These are phyloP conservation scores for Debaryomycetaceae sp. DNA, from an alignment of 1,139 yeast genomes.

Conservation along the genomic window DNA sequence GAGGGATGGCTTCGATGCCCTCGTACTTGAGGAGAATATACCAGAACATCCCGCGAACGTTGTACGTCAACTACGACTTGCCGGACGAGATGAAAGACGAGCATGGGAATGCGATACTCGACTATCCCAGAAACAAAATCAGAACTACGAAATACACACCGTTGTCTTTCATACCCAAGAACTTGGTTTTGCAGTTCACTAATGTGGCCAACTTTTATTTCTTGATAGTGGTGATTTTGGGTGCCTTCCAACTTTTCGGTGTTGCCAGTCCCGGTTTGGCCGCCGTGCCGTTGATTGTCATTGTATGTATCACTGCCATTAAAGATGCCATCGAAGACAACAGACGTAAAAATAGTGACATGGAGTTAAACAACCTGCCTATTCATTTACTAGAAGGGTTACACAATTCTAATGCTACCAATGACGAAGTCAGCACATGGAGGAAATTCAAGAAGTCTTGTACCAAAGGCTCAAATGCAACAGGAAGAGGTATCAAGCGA, in stretches of 20 bases:
- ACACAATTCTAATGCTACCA: constrained; percentile 73
- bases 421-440: constrained; percentile 62
- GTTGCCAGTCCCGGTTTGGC: constrained; percentile 86
- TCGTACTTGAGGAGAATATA: constrained; percentile 34
- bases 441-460: constrained; percentile 55
- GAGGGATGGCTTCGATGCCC: constrained; percentile 35
- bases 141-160: constrained; percentile 97
- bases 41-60: constrained; percentile 30
- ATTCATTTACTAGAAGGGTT: constrained; percentile 74
- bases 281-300: constrained; percentile 91
- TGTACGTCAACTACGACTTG: constrained; percentile 36
- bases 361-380: constrained; percentile 82
- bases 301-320: constrained; percentile 81
- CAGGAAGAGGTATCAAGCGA: constrained; percentile 20
- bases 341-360: constrained; percentile 73
- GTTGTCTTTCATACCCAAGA: constrained; percentile 80
- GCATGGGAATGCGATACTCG: constrained; percentile 51
- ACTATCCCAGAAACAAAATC: constrained; percentile 82
- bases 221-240: constrained; percentile 74
- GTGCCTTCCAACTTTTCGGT: constrained; percentile 88
- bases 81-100: constrained; percentile 28
- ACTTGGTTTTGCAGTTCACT: constrained; percentile 71
- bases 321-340: constrained; percentile 96
- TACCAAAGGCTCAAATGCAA: constrained; percentile 18
- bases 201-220: constrained; percentile 91